phyloP scores from a whole-genome alignment of 2,329 filamentous ascomycete species.

The Calonectria pseudoreteaudii region DNA sequence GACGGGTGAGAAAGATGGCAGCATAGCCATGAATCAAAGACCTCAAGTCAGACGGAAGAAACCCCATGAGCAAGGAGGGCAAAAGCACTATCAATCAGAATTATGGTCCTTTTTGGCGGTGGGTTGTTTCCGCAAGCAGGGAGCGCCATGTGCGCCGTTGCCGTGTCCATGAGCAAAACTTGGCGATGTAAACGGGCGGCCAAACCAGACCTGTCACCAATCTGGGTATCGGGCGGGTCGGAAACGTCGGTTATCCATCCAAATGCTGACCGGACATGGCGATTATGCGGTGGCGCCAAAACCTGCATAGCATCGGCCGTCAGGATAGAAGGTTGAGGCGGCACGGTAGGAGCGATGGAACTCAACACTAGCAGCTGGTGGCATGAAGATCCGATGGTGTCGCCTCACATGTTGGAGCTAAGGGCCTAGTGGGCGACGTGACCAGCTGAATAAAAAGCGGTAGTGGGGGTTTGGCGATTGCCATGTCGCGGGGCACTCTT shows the following conservation, averaged over 20 bases:
- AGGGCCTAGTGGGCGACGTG: neutral
- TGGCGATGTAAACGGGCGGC: neutral
- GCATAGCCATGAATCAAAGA: neutral
- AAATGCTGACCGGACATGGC: neutral
- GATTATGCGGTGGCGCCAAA: neutral
- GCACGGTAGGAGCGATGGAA: neutral
- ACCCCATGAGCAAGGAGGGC: neutral
- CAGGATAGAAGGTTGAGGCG: neutral
- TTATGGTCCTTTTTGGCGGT: neutral
- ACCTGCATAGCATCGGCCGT: neutral
- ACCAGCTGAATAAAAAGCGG: constrained; percentile 17
- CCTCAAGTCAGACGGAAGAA: neutral
- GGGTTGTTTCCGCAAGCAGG: neutral
- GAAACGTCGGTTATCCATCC: neutral
- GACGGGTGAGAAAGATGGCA: neutral
- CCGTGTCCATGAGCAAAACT: neutral
- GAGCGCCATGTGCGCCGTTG: neutral
- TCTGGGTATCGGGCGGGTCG: neutral
- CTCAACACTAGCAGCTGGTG: neutral
- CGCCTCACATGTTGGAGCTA: constrained; percentile 7
- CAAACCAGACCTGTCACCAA: neutral
- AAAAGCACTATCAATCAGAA: neutral
- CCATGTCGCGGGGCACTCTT: constrained; percentile 4
- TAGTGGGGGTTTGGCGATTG: constrained; percentile 1
- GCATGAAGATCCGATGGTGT: neutral